Evolutionary conservation across 2,329 filamentous ascomycete species (phyloP), one percentile per base, ranked within the genome.

Genomic region (Myriosclerotinia curreyana): DNA sequence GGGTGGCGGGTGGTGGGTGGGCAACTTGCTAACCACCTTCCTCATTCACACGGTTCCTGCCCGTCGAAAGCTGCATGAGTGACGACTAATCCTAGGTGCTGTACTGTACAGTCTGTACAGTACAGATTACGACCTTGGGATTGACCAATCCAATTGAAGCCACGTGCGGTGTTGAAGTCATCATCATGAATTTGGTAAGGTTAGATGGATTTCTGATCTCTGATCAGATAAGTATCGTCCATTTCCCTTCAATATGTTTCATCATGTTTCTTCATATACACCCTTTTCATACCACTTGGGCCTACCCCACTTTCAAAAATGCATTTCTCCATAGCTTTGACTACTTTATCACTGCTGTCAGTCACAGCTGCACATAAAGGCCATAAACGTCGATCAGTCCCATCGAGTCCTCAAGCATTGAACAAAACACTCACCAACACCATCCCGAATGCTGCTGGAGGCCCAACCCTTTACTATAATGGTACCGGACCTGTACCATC

Each of bases 381-480:
- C 20, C 63, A 65, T 15, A 62, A 36, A 14, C 28, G 51, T n/a
- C 58, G 56, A 40, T 65, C 63, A 15, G 15, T 65, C 12, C 58
- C 50, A 15, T 65, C 56, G 25, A 55, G 49, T 25, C 28, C 58
- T 62, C 25, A 65, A 62, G 58, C 63, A 34, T 61, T 65, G 17
- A 62, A 65, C 25, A 40, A 42, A 48, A 62, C 59, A 8, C 22
- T 55, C 22, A 65, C 63, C 22, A 65, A 65, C 40, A 55, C 50
- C 15, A 49, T 65, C 28, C 40, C 58, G 2, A 65, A 65, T 42
- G 63, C 56, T 61, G n/a, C 36, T 42, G 63, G 63, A 34, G 58
- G 63, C 17, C 63, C 63, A 40, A 55, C 17, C 12, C 56, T 65
- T 15, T 61, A 62, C 25, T 62, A 62, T 12, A 62, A 61, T 42